Evolutionary conservation across 208 protist species (phyloP), one percentile per base, ranked within the genome.

Genomic region (Trypanosomatidae sp.): DNA sequence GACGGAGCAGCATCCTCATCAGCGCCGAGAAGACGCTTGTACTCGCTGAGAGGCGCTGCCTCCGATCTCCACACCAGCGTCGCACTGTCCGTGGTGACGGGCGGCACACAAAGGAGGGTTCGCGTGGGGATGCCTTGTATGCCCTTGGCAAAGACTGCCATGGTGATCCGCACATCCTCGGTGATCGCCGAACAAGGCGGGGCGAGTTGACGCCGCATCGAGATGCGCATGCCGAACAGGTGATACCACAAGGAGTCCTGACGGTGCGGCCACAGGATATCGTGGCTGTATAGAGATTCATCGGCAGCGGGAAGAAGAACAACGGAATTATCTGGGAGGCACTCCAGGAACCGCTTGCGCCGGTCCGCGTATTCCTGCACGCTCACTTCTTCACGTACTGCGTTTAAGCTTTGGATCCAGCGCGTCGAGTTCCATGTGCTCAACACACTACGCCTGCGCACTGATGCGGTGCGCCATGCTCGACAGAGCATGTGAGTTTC

Each of bases 211-310:
- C 74, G 79, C 22, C 83, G 76, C 60, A 88, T 55, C 3, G 79
- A 71, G 25, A 49, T 56, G 28, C 33, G 36, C 22, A 85, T 58
- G 3, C 85, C 85, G 53, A 91, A 91, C 30, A 91, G 73, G 56
- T 91, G 87, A 22, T 81, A 84, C 67, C 83, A 87, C 49, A 89
- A 47, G 5, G 81, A 73, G 68, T 89, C 75, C 46, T 89, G 84
- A 10, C 79, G 74, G 53, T 81, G 75, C 3, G 79, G 77, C 30
- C 69, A 70, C 9, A 82, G 41, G 30, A 89, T 86, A 65, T 89
- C 84, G 64, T 83, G 69, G 4, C 73, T 83, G 30, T 68, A 73
- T 17, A 46, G 33, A 12, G 65, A 22, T 39, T 77, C 72, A 59
- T 89, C 82, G 0, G 81, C 79, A 4, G 84, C 83, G 5, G 84